Base-by-base conservation (phyloP, 768 basidiomycete species). In the Trametes gibbosa region DNA sequence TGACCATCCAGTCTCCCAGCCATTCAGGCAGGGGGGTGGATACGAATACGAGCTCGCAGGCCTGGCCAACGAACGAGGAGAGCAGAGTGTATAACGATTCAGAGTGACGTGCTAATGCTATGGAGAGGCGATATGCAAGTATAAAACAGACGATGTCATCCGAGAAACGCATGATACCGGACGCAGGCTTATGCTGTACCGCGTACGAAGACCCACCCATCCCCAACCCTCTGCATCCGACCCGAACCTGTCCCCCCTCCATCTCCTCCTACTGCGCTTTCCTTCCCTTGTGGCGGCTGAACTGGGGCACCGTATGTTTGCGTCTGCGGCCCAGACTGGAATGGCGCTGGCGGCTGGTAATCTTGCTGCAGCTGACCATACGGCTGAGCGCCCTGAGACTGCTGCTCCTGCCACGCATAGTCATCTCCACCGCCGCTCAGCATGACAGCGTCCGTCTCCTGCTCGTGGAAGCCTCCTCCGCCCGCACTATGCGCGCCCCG, bases 171-270 rank as follows among this genome's bases (percentile, higher is more conserved):
- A 2, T 2, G 8, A 9, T 8, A 9, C 43, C 10, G 9, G 43
- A 8, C 21, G 19, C 19, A 45, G 19, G 43, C 10, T 45, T 23
- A 24, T 24, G 64, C 66, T 23, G 68, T 66, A 39, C 61, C 59
- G 63, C 77, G 81, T 63, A 85, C 82, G 73, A 87, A 90, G 52
- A 85, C 73, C 90, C 88, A 90, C 66, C 80, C 83, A 71, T 85
- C 89, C 41, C 84, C 87, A 21, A 89, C 75, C 64, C 77, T 81
- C 73, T 84, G 82, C 88, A 90, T 90, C 58, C 79, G 63, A 34
- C 70, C 72, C 10, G 29, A 32, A 6, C 60, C 59, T 23, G 50
- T 37, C 19, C 56, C 58, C 2, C 47, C 40, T 5, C 56, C 56
- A 25, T 46, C 37, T 16, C 56, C 63, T n/a, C 52, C 56, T 17